Evolutionary conservation across 106 monocot species (phyloP).

Genomic region (Hemerocallis citrina): DNA sequence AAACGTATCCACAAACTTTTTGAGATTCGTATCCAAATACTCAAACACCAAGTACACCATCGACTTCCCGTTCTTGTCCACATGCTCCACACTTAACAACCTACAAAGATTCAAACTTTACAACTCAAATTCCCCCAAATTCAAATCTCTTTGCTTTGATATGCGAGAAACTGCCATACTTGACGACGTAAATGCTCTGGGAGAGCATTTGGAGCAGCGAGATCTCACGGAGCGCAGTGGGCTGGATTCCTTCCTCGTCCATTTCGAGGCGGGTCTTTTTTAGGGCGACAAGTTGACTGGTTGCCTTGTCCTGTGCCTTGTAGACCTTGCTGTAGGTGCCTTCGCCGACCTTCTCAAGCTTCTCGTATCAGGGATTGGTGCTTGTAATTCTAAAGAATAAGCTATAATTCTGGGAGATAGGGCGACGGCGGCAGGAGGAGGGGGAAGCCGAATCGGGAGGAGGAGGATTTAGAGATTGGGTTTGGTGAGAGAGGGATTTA

Average conservation of each 20-base stretch:
- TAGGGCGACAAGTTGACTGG: slow-evolving; percentile 89
- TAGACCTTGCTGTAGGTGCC: slow-evolving; percentile 99
- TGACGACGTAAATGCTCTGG: slow-evolving; percentile 76
- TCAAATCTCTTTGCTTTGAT: neutral
- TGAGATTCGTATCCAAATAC: slow-evolving; percentile 94
- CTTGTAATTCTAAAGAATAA: too few species aligned
- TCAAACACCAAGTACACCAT: slow-evolving; percentile 92
- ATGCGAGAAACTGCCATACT: slow-evolving; percentile 38
- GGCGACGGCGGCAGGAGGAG: too few species aligned
- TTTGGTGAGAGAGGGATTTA: too few species aligned
- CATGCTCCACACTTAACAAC: slow-evolving; percentile 80
- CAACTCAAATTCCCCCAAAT: neutral
- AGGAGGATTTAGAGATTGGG: too few species aligned
- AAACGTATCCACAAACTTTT: slow-evolving; percentile 77
- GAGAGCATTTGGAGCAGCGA: slow-evolving; percentile 92
- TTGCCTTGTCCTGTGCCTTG: slow-evolving; percentile 86
- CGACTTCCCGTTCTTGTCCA: slow-evolving; percentile 79
- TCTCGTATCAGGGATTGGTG: too few species aligned
- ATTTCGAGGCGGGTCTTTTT: slow-evolving; percentile 98
- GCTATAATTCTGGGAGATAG: too few species aligned
- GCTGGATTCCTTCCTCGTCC: slow-evolving; percentile 98
- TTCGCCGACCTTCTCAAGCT: slow-evolving; percentile 98
- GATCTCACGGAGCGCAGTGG: slow-evolving; percentile 98
- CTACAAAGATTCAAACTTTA: slow-evolving; percentile 27
- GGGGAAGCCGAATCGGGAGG: too few species aligned